Evolutionary conservation across 257 asterid species (phyloP).

Genomic region (Cordia subcordata): DNA sequence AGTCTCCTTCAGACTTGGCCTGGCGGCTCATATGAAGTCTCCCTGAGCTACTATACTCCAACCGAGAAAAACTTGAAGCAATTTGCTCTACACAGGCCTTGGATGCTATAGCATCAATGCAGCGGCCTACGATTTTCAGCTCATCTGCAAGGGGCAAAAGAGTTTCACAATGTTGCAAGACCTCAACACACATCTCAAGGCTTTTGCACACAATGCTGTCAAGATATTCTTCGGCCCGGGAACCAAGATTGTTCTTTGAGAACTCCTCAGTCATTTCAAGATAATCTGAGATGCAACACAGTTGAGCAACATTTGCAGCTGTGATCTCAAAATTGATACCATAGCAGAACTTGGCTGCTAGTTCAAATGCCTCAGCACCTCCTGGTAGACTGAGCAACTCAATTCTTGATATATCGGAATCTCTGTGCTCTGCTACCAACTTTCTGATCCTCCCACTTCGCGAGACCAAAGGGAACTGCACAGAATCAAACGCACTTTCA

Average conservation of each 20-base stretch:
- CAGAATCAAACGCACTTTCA: neutral
- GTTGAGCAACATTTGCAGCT: slow-evolving; percentile 69
- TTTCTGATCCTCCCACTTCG: slow-evolving; percentile 84
- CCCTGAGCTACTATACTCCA: slow-evolving; percentile 86
- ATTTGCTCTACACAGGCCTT: slow-evolving; percentile 93
- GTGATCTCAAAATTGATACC: slow-evolving; percentile 90
- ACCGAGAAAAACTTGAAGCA: slow-evolving; percentile 83
- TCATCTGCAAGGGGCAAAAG: slow-evolving; percentile 89
- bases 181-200: slow-evolving; percentile 81
- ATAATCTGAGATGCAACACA: slow-evolving; percentile 72
- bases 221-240: slow-evolving; percentile 80
- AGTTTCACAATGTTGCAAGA: slow-evolving; percentile 67
- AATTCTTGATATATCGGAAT: slow-evolving; percentile 54
- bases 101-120: slow-evolving; percentile 84
- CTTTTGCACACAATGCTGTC: slow-evolving; percentile 60
- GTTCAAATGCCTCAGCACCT: slow-evolving; percentile 75
- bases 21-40: slow-evolving; percentile 82
- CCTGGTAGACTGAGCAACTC: slow-evolving; percentile 86
- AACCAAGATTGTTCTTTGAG: slow-evolving; percentile 66
- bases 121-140: slow-evolving; percentile 51
- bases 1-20: slow-evolving; percentile 58
- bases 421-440: slow-evolving; percentile 69
- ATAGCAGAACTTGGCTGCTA: slow-evolving; percentile 89
- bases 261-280: slow-evolving; percentile 88
- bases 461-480: slow-evolving; percentile 93